Evolutionary conservation across 345 rosid genomes (phyloP), one percentile per base, ranked within the genome.

Genomic region (Lepidium sativum): DNA sequence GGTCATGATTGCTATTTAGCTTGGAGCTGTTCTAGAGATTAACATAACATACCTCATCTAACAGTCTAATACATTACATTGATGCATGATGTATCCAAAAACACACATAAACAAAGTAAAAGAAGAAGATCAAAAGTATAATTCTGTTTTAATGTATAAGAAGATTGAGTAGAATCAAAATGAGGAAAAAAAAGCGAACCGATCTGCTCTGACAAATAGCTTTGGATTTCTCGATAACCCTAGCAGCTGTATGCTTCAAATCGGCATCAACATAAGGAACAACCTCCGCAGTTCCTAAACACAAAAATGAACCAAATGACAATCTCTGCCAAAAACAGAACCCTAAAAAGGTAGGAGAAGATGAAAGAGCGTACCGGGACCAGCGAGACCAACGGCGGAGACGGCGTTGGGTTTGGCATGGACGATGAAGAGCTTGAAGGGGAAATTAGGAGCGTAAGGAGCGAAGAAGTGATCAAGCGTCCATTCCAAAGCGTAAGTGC

Each of bases 401-500:
- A 78, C 10, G 65, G 91, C 67, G 71, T 80, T 15, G 48, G 95
- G 95, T 76, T 86, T 94, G 60, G 96, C 87, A 69, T 90, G 83
- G 61, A 90, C 81, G 77, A 94, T 60, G 44, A 86, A 56, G 68
- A 94, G 92, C 70, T 82, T 83, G 75, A 86, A 94, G n/a, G 84
- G 95, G 57, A 65, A 63, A 74, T 75, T 77, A 10, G 87, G 61
- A 47, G 77, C 71, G 29, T 55, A 75, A 2, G 88, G 87, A 56
- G 77, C 61, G 77, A 90, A 83, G 82, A 94, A 90, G 47, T 71
- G 92, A 64, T 85, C 88, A 4, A 94, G 79, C 2, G 91, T 85
- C 99, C 97, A 94, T 68, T 84, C 81, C 61, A 94, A 71, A 1
- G 96, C 99, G 86, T 90, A 90, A 5, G 15, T 33, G 71, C 96